Evolutionary conservation across 2,329 filamentous ascomycete species (phyloP), one percentile per base, ranked within the genome.

Genomic region (Aspergillus awamori): DNA sequence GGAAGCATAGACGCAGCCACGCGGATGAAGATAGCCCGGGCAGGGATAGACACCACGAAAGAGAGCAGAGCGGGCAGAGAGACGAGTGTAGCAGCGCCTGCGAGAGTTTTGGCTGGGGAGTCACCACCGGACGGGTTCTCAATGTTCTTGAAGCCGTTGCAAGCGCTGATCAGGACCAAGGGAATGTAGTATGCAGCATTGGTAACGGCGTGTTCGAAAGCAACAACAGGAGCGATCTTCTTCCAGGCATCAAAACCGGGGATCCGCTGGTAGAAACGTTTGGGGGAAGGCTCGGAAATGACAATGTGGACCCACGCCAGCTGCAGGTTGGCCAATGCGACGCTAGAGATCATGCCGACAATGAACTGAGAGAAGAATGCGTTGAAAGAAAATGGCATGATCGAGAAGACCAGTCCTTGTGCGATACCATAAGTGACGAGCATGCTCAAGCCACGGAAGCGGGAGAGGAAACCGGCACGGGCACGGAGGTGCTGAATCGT

Each of bases 1-100:
- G 92, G 86, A 2, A 98, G 86, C 68, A 97, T 87, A 53, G 91
- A 94, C 6, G 93, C 93, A 74, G 96, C 92, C 38, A 97, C 88
- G 64, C 94, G 92, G 66, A 90, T 83, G 61, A 96, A 86, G 22
- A 91, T 86, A 33, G 94, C 90, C 61, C 86, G 84, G 41, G 91
- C 86, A 17, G 94, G 93, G 59, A 97, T 84, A 64, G 91, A 82
- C 62, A 93, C 77, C 58, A 92, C 77, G 47, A 89, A 77, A 59
- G 85, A 80, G 57, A 88, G 73, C 2, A 81, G 41, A 17, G 66
- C 72, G 8, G 88, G 64, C 47, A 81, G 70, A 33, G 84, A 64
- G 59, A 83, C 63, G 36, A 45, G 52, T 13, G 10, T 47, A 26
- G 66, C 55, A 5, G 64, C 62, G 47, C 66, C 26, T 13, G 62